Evolutionary conservation across 2,329 filamentous ascomycete genomes (phyloP).

Genomic region (Thielaviopsis populi): DNA sequence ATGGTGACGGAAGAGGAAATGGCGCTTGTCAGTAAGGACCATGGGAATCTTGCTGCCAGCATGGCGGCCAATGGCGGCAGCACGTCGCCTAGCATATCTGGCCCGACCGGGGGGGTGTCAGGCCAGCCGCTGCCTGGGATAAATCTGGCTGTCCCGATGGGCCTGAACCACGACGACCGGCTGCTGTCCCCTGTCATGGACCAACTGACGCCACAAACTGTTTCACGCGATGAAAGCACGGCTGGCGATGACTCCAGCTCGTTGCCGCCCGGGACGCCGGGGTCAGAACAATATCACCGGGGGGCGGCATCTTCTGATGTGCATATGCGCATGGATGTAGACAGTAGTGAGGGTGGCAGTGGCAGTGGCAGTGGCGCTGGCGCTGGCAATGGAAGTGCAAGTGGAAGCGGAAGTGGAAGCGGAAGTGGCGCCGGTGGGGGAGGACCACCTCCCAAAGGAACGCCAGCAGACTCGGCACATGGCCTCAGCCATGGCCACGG

Average conservation of each 20-base stretch:
- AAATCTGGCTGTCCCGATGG: conserved; percentile 13
- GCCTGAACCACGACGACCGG: conserved; percentile 13
- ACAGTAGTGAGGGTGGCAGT: not conserved
- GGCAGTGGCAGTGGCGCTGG: too few species aligned
- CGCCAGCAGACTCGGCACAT: conserved; percentile 6
- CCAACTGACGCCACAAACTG: conserved; percentile 12
- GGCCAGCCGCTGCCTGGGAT: conserved; percentile 7
- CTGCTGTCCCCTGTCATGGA: conserved; percentile 14
- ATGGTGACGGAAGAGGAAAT: conserved; percentile 60
- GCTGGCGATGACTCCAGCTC: conserved; percentile 14
- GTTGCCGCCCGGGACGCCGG: conserved; percentile 12
- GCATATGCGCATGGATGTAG: conserved; percentile 15
- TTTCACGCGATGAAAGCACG: conserved; percentile 13
- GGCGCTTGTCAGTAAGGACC: conserved; percentile 16
- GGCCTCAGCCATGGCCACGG: not conserved
- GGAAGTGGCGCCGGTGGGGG: not conserved
- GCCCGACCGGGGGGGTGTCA: not conserved
- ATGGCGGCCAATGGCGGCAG: not conserved
- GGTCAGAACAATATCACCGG: conserved; percentile 12
- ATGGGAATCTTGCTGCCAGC: not conserved
- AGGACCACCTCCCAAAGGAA: not conserved
- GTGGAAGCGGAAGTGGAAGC: too few species aligned
- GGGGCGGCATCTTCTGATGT: conserved; percentile 4
- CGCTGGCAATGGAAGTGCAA: too few species aligned
- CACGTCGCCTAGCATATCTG: not conserved